Base-by-base conservation (phyloP, 2,329 filamentous ascomycete genomes). In the Fusarium sp. region DNA sequence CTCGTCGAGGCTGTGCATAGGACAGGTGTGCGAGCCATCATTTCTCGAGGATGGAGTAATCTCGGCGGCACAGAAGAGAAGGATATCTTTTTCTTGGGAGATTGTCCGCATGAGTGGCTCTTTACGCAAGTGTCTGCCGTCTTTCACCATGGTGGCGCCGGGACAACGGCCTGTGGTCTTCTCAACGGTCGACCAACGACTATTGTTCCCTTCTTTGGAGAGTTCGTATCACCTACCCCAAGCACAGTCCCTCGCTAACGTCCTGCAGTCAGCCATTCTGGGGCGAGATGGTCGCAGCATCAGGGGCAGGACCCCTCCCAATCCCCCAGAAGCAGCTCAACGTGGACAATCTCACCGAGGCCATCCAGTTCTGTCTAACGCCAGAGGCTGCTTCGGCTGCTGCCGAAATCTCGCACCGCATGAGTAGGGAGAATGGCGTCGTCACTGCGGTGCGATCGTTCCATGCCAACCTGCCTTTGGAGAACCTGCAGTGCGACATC, bases 121-220 rank as follows among this genome's bases (percentile, higher is more conserved):
- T 94, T 94, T 69, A 90, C 90, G 0, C 85, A 86, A 31, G 90
- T 93, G 2, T 83, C 84, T 25, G 90, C 90, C 0, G 91, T 91
- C 3, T 88, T 94, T 2, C 92, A 94, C 68, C 92, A 94, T 69
- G 92, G 92, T 13, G 92, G 92, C 13, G 92, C 92, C 1, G 92
- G 92, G 6, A 94, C 92, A 0, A 0, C 91, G 1, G 92, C 92
- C 1, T 92, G 91, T 47, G 91, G 91, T 2, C 84, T 94, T 29
- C 91, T 91, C 78, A 91, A 88, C 74, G 92, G 88, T 7, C 89
- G 88, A 76, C 92, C 92, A 0, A 93, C 91, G 4, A 91, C 93
- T 86, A 88, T 94, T 38, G 91, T 94, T 2, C 92, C 92, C 0
- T 94, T 94, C 82, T 94, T 94, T 94, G 92, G 92, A 20, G 69